A percentile compares a stretch with the other conserved stretches of the same genome.
Evolutionary conservation across 2,329 filamentous ascomycete genomes (phyloP).

Genomic region (Hymenoscyphus fraxineus): DNA sequence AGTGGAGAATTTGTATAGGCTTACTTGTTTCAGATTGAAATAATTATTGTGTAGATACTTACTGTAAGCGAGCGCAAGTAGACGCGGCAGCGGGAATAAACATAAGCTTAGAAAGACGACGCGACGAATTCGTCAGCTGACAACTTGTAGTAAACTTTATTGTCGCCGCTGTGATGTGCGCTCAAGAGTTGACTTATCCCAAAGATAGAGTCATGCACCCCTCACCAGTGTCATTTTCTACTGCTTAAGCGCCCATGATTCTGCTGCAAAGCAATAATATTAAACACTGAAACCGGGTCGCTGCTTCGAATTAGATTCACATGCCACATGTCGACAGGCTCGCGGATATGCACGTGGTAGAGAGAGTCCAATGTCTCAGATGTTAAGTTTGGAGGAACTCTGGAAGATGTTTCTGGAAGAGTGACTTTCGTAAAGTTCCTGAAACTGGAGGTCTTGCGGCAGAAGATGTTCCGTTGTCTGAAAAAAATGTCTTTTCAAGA

Average conservation of each 20-base stretch:
- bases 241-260: conserved; percentile 1
- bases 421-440: conserved; percentile 5
- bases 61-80: too few relatives aligned
- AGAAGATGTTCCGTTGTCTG: conserved; percentile 6
- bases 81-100: too few relatives aligned
- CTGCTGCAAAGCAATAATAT: conserved; percentile 72
- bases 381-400: conserved; percentile 7
- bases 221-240: conserved; percentile 12
- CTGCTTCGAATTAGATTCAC: conserved; percentile 11
- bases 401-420: background rate
- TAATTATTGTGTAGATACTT: too few relatives aligned
- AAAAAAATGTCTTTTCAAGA: conserved; percentile 6
- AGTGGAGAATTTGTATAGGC: too few relatives aligned
- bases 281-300: conserved; percentile 87
- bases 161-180: conserved; percentile 8
- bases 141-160: background rate
- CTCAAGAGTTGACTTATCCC: conserved; percentile 13
- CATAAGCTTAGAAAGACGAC: too few relatives aligned
- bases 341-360: conserved; percentile 7
- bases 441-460: conserved; percentile 10
- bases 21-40: too few relatives aligned
- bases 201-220: conserved; percentile 11
- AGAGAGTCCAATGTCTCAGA: conserved; percentile 8
- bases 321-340: conserved; percentile 12
- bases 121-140: too few relatives aligned